Evolutionary conservation across 2,329 filamentous ascomycete genomes (phyloP).

Genomic region (Fusarium lyarnte): DNA sequence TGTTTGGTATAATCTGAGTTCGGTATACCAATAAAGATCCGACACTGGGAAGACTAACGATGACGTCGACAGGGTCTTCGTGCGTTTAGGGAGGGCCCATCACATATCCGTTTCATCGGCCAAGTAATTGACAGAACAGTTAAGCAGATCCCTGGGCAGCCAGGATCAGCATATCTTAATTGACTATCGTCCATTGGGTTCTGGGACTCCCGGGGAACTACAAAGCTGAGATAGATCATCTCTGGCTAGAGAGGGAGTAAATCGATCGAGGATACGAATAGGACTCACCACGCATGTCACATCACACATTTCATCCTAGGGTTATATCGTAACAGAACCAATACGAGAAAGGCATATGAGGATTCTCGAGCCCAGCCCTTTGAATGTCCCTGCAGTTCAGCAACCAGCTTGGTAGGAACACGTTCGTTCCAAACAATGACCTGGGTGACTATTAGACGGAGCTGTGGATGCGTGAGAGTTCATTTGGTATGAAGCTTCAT

Average conservation of each 20-base stretch:
- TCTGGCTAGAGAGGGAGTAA: not conserved
- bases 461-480: not conserved
- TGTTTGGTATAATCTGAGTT: slow-evolving; percentile 11
- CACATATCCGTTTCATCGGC: slow-evolving; percentile 9
- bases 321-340: not conserved
- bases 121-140: slow-evolving; percentile 12
- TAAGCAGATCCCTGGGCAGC: not conserved
- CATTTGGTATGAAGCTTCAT: slow-evolving; percentile 13
- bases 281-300: slow-evolving; percentile 11
- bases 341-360: not conserved
- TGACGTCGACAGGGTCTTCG: slow-evolving; percentile 21
- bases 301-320: slow-evolving; percentile 15
- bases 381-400: not conserved
- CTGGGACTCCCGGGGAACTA: not conserved
- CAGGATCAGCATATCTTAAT: not conserved
- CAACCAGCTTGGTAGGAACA: not conserved
- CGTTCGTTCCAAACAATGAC: not conserved
- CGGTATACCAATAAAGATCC: slow-evolving; percentile 15
- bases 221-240: not conserved
- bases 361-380: not conserved
- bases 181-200: not conserved
- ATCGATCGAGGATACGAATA: not conserved
- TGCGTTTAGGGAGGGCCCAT: slow-evolving; percentile 10
- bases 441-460: not conserved
- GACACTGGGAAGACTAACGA: slow-evolving; percentile 2